Evolutionary conservation across 306 rosid species (phyloP).

Genomic region (Corylus avellana): DNA sequence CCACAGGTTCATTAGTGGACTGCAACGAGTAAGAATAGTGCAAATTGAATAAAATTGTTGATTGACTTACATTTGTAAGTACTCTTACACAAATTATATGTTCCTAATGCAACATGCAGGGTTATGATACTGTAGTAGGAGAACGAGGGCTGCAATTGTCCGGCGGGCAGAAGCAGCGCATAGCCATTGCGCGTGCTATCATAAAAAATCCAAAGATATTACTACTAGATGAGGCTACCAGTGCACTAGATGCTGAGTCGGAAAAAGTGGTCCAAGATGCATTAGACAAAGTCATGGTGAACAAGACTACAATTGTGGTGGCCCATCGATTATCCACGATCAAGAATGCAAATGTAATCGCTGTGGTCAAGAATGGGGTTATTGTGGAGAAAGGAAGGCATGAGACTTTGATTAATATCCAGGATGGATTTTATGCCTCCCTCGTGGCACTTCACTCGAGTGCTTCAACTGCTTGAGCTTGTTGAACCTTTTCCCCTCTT

Average conservation of each 20-base stretch:
- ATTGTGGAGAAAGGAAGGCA: slow-evolving; percentile 83
- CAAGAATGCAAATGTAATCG: slow-evolving; percentile 81
- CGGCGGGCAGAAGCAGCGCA: slow-evolving; percentile 83
- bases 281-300: slow-evolving; percentile 73
- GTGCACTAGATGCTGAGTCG: slow-evolving; percentile 85
- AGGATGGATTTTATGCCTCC: slow-evolving; percentile 82
- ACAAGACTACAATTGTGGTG: slow-evolving; percentile 73
- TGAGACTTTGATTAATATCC: slow-evolving; percentile 56
- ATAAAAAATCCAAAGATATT: slow-evolving; percentile 76
- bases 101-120: slow-evolving; percentile 36
- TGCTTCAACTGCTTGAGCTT: slow-evolving; percentile 43
- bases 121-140: slow-evolving; percentile 77
- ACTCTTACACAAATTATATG: background rate
- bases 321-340: slow-evolving; percentile 88
- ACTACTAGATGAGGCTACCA: slow-evolving; percentile 80
- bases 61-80: background rate
- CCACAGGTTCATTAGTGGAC: slow-evolving; percentile 72
- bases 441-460: slow-evolving; percentile 71
- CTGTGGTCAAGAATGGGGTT: slow-evolving; percentile 79
- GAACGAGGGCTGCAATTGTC: slow-evolving; percentile 84
- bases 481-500: background rate
- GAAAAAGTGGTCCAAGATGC: slow-evolving; percentile 94
- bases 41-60: background rate
- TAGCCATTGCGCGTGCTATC: slow-evolving; percentile 84
- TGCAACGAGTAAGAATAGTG: slow-evolving; percentile 54